Evolutionary conservation across 176 grass and related monocot species (phyloP), one percentile per base, ranked within the genome.

Genomic region (Oropetium thomaeum): DNA sequence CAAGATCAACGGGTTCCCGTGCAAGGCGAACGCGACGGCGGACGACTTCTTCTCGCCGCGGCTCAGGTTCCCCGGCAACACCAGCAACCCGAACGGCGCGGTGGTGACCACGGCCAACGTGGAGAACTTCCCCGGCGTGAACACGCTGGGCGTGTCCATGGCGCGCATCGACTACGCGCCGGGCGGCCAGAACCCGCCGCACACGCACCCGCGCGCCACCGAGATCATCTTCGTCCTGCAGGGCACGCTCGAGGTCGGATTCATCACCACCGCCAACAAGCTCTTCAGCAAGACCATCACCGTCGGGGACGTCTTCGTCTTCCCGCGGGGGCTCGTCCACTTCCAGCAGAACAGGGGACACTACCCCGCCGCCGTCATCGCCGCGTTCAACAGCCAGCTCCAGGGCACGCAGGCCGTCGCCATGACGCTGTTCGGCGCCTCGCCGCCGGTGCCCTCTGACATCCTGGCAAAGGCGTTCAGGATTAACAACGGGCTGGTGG

Each of bases 141-240:
- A 96, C 87, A 90, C 93, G 2, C 65, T 96, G 4, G 93, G 93
- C 12, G 87, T 92, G 15, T 92, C 93, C 68, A 81, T 96, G 29
- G 83, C 89, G 40, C 87, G 90, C 62, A 85, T 92, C 34, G 90
- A 96, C 87, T 96, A 86, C 41, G 90, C 93, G 0, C 71, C 74
- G 0, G 79, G 84, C 0, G 89, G 92, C 28, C 85, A 82, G 37
- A 92, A 85, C 67, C 89, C 85, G 13, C 85, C 89, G 58, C 89
- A 92, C 68, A 85, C 73, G 8, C 89, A 92, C 66, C 89, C 89
- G 1, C 85, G 85, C 1, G 89, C 62, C 23, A 85, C 89, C 10
- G 89, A 92, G 82, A 38, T 92, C n/a, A 73, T 91, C 12, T 81
- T 76, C 0, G 86, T 96, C 2, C 6, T 87, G 10, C 22, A 67